phyloP scores from a whole-genome alignment of 1,284 basidiomycete species.

The Polyporus tsugae region DNA sequence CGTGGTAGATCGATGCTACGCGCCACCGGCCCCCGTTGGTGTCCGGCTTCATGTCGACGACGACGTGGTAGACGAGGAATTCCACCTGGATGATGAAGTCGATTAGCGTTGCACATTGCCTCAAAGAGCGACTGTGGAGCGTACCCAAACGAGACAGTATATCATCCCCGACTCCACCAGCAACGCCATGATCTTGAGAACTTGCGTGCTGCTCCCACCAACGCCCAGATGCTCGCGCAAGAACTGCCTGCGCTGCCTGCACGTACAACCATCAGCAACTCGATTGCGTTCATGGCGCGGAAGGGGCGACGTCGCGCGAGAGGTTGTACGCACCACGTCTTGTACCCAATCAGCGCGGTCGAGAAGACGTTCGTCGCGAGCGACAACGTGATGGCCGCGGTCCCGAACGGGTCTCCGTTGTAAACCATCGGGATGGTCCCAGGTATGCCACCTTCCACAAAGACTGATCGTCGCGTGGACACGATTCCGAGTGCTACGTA shows the following conservation, averaged over 20 bases:
- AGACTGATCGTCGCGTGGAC: background rate
- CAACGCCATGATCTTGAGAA: background rate
- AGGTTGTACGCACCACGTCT: slow-evolving; percentile 4
- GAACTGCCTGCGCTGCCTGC: slow-evolving; percentile 4
- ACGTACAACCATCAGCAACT: background rate
- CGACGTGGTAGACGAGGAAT: slow-evolving; percentile 5
- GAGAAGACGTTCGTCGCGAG: slow-evolving; percentile 9
- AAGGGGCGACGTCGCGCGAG: too few relatives aligned
- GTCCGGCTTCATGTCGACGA: background rate
- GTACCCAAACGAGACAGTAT: slow-evolving; percentile 7
- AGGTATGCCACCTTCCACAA: background rate
- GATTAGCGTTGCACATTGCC: background rate
- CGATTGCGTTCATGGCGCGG: background rate
- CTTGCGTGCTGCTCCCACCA: background rate
- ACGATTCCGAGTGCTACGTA: background rate
- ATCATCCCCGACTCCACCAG: slow-evolving; percentile 8
- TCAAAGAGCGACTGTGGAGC: background rate
- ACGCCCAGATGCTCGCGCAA: slow-evolving; percentile 1
- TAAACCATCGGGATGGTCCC: slow-evolving; percentile 6
- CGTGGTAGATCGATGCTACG: slow-evolving; percentile 3
- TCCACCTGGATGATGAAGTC: background rate
- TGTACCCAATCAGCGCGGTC: slow-evolving; percentile 5
- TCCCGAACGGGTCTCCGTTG: background rate
- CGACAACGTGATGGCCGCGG: slow-evolving; percentile 5
- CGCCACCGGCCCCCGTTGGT: background rate